Percentiles rank a stretch among this genome's conserved stretches.
These are phyloP conservation scores for Leucocoprinus birnbaumii DNA, from an alignment of 768 basidiomycete species.

Conservation along the genomic window DNA sequence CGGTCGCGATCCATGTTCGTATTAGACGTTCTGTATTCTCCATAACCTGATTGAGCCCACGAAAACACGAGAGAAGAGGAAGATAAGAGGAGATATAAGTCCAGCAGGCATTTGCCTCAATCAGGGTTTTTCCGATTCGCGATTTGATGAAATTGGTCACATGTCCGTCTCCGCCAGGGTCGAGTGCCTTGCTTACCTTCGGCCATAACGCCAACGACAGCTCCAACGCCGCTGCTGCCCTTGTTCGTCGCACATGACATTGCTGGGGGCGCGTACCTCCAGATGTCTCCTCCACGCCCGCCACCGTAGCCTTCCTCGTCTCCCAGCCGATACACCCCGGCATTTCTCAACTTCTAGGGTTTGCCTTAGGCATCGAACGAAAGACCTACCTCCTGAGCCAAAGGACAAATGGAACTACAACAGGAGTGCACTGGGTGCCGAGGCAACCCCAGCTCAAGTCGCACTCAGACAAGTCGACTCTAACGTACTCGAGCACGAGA, in stretches of 20 bases:
- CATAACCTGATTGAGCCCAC: no score
- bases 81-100: constrained; percentile 1
- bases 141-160: constrained; percentile 10
- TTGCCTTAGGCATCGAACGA: neutral
- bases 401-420: constrained; percentile 82
- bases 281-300: constrained; percentile 28
- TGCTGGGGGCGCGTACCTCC: constrained; percentile 27
- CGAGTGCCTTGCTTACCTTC: neutral
- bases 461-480: constrained; percentile 63
- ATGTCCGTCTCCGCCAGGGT: neutral
- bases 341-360: constrained; percentile 3
- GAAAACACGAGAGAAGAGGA: neutral
- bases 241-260: constrained; percentile 30
- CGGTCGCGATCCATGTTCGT: constrained; percentile 71
- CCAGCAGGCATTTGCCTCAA: no score
- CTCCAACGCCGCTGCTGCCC: neutral
- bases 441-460: constrained; percentile 36
- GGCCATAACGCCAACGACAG: neutral
- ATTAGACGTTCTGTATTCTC: constrained; percentile 46
- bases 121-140: neutral
- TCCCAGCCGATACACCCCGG: neutral
- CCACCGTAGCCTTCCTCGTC: constrained; percentile 9
- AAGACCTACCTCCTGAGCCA: constrained; percentile 21
- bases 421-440: constrained; percentile 51
- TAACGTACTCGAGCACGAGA: constrained; percentile 55